phyloP scores from a whole-genome alignment of 2,329 filamentous ascomycete species.

The Hymenoscyphus salicellus region DNA sequence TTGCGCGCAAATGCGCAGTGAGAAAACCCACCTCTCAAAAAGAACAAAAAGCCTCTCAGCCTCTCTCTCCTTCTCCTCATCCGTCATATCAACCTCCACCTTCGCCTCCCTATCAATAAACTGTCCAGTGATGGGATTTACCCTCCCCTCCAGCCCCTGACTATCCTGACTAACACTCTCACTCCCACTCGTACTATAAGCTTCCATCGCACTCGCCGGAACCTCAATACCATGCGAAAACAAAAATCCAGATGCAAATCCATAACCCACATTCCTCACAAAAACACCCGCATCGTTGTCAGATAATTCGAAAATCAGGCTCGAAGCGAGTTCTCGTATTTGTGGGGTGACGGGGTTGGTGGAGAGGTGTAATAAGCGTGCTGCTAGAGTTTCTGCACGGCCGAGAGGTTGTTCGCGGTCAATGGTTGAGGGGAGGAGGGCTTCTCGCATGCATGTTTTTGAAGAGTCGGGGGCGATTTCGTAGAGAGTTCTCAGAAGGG shows the following conservation, averaged over 20 bases:
- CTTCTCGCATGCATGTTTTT: constrained; percentile 59
- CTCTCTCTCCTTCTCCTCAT: constrained; percentile 88
- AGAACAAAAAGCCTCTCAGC: constrained; percentile 36
- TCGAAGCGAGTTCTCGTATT: constrained; percentile 70
- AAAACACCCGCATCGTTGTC: constrained; percentile 75
- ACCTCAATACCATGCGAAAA: constrained; percentile 79
- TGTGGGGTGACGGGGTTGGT: constrained; percentile 69
- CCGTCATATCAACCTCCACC: constrained; percentile 71
- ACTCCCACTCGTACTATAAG: constrained; percentile 40
- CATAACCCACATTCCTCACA: constrained; percentile 90
- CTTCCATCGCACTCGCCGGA: constrained; percentile 62
- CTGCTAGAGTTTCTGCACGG: constrained; percentile 68
- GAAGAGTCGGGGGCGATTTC: constrained; percentile 63
- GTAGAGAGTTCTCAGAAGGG: constrained; percentile 69
- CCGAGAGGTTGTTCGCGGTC: constrained; percentile 79
- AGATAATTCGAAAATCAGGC: constrained; percentile 83
- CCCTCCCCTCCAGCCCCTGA: constrained; percentile 23
- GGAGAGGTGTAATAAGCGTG: constrained; percentile 73
- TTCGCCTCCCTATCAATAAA: constrained; percentile 30
- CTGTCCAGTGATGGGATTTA: constrained; percentile 36
- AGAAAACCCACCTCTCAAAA: constrained; percentile 32
- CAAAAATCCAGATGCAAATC: constrained; percentile 86
- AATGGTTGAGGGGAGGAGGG: constrained; percentile 71
- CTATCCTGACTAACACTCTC: constrained; percentile 26
- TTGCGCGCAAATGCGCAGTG: too few relatives aligned